Percentiles rank a stretch among this genome's conserved stretches.
These are phyloP conservation scores for Fonsecaea erecta DNA, from an alignment of 2,329 filamentous ascomycete species.

Conservation along the genomic window DNA sequence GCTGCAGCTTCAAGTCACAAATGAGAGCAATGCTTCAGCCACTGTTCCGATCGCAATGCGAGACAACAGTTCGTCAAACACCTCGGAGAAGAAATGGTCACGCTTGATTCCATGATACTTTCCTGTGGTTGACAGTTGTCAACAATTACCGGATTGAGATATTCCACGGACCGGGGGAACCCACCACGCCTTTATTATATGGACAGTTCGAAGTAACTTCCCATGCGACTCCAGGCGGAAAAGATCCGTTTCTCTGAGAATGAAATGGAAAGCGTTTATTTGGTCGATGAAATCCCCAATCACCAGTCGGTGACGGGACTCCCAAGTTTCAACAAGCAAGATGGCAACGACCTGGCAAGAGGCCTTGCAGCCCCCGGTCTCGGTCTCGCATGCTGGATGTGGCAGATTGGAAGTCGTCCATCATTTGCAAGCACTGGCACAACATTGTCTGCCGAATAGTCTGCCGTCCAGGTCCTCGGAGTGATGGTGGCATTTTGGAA, in stretches of 20 bases:
- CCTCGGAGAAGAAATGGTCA: constrained; percentile 27
- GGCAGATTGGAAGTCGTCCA: not conserved
- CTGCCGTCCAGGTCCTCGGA: too few species aligned
- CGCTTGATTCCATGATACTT: constrained; percentile 25
- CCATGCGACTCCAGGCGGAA: not conserved
- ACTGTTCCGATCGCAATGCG: constrained; percentile 19
- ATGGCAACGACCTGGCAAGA: not conserved
- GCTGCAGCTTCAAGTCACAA: constrained; percentile 27
- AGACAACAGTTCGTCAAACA: constrained; percentile 15
- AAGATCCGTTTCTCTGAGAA: not conserved
- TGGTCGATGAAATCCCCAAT: not conserved
- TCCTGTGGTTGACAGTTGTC: not conserved
- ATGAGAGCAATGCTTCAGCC: constrained; percentile 15
- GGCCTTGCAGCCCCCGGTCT: not conserved
- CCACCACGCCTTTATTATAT: not conserved
- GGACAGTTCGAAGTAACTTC: not conserved
- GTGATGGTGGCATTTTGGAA: too few species aligned
- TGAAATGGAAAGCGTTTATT: not conserved
- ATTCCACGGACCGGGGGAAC: not conserved
- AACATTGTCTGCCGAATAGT: too few species aligned
- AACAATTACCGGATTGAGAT: not conserved
- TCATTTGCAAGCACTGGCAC: too few species aligned
- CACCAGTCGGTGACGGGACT: not conserved
- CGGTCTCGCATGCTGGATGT: not conserved
- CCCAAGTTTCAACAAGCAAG: not conserved